Conservation (phyloP, 495 filamentous ascomycete species). For the Cercophora sp. region DNA sequence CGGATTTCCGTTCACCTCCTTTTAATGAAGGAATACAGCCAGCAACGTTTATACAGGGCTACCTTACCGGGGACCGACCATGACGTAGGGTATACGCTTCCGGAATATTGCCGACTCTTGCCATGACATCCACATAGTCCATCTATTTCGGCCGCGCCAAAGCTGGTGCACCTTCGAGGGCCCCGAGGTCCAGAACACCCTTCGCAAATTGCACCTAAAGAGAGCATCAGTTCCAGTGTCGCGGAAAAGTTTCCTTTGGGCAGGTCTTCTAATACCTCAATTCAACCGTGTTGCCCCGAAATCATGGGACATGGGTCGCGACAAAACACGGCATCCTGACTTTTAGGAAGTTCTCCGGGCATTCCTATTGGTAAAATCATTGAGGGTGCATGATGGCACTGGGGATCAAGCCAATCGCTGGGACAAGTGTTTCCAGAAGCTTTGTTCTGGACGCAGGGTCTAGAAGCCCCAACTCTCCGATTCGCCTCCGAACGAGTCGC, state of each 20-base stretch:
- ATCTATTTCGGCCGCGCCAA: too few relatives aligned
- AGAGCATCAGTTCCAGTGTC: neutral
- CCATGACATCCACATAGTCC: neutral
- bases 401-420: too few relatives aligned
- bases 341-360: neutral
- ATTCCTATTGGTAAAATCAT: constrained; percentile 8
- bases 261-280: neutral
- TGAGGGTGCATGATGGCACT: too few relatives aligned
- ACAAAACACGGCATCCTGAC: neutral
- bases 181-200: neutral
- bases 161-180: too few relatives aligned
- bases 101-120: neutral
- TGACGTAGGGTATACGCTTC: constrained; percentile 1
- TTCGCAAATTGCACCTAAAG: neutral
- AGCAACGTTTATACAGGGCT: neutral
- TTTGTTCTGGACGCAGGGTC: too few relatives aligned
- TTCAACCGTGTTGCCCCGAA: constrained; percentile 7
- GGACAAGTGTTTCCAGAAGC: neutral
- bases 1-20: neutral
- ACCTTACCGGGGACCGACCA: constrained; percentile 2
- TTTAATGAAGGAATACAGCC: neutral
- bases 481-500: too few relatives aligned
- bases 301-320: neutral
- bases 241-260: neutral
- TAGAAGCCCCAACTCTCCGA: too few relatives aligned